Evolutionary conservation across 2,329 filamentous ascomycete species (phyloP), one percentile per base, ranked within the genome.

Genomic region (Cryoendolithus antarcticus): DNA sequence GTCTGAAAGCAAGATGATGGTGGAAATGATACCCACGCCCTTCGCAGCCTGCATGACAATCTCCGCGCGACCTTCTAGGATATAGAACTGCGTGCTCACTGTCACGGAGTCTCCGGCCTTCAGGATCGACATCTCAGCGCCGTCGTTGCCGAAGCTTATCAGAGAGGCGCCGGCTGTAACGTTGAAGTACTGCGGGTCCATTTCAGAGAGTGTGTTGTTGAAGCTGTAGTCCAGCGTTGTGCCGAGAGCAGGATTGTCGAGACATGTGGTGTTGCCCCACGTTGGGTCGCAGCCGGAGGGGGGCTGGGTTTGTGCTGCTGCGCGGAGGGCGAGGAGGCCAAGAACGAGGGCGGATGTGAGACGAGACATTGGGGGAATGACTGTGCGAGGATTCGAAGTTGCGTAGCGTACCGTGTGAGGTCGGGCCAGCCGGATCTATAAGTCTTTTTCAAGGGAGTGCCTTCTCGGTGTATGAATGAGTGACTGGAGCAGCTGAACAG

Each of bases 51-150:
- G 84, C 67, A 93, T 74, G 49, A 75, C 70, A 42, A 89, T 71
- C 61, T 91, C 84, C 35, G 85, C 77, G 43, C 77, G 75, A 40
- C 86, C 86, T 50, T 81, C 89, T 67, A 93, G 86, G 61, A 93
- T 82, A 65, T 86, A 91, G 59, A 86, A 89, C 49, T 77, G 76
- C 34, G 82, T 78, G 47, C 78, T 73, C 45, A 93, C 73, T 1
- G 85, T 93, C 1, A 86, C 82, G 0, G 83, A 80, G 49, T 93
- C 76, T 46, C 79, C 75, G 48, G 77, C 71, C 55, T 78, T 70
- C 38, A 61, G 62, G 60, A 94, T 76, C 35, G 73, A 80, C 60
- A 93, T 84, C 38, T 71, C 65, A 32, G 81, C 80, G 30, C 82
- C 83, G 30, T 53, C 45, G 12, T 51, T 44, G 33, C 75, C 64